Conservation (phyloP, 352 stramenopile species). For the Phytophthora fragariae region DNA sequence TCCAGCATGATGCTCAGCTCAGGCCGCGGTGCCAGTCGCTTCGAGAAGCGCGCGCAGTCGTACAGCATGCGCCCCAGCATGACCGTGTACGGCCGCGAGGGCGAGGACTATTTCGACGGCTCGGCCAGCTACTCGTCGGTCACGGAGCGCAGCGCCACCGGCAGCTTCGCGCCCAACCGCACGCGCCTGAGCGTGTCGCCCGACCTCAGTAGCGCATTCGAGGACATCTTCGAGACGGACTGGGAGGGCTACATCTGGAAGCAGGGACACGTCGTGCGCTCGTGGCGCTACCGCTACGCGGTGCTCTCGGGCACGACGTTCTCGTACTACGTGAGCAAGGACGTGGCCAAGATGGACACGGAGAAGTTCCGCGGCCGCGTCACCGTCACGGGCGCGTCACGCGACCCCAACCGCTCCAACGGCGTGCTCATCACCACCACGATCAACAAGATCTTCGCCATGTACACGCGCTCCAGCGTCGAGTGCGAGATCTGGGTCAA, state of each 20-base stretch:
- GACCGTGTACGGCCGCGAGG: constrained; percentile 69
- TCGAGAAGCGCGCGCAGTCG: constrained; percentile 49
- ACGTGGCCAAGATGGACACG: constrained; percentile 78
- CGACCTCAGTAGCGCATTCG: constrained; percentile 74
- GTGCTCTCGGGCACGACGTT: constrained; percentile 84
- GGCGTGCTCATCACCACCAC: constrained; percentile 87
- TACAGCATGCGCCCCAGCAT: constrained; percentile 71
- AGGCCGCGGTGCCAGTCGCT: constrained; percentile 38
- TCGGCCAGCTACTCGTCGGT: constrained; percentile 61
- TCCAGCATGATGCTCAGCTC: constrained; percentile 37
- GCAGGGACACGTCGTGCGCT: constrained; percentile 87
- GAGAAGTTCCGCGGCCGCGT: constrained; percentile 87
- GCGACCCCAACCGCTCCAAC: constrained; percentile 71
- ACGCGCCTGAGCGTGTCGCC: constrained; percentile 72
- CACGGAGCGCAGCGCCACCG: constrained; percentile 51
- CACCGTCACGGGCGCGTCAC: constrained; percentile 75
- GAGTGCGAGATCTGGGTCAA: constrained; percentile 88
- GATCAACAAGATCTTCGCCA: constrained; percentile 87
- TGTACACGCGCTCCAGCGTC: constrained; percentile 83
- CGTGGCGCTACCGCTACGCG: constrained; percentile 86
- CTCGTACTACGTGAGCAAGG: constrained; percentile 86
- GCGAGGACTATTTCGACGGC: constrained; percentile 63
- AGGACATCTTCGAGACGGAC: constrained; percentile 89
- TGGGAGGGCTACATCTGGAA: constrained; percentile 92
- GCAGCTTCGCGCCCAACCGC: constrained; percentile 39